Evolutionary conservation across 2,329 filamentous ascomycete species (phyloP).

Genomic region (Zasmidium angulare): DNA sequence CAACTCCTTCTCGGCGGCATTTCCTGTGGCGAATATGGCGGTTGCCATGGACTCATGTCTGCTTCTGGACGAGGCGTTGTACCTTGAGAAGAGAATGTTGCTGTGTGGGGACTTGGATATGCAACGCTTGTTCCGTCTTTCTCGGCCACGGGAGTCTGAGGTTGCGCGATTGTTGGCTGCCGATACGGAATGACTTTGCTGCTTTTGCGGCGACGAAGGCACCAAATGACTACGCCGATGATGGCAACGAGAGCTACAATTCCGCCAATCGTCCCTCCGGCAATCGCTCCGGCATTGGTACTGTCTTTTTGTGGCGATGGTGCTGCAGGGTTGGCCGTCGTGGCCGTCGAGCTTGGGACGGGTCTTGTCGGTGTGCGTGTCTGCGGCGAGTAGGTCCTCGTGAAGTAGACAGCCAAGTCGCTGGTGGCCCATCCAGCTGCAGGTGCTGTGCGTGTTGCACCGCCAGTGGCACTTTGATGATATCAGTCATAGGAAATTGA

Average conservation of each 20-base stretch:
- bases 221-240: conserved; percentile 33
- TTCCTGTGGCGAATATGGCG: neutral
- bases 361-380: conserved; percentile 53
- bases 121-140: neutral
- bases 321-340: conserved; percentile 12
- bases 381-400: conserved; percentile 48
- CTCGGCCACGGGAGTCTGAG: neutral
- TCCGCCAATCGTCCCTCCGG: conserved; percentile 42
- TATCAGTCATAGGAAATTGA: conserved; percentile 5
- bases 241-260: conserved; percentile 32
- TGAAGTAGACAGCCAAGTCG: conserved; percentile 57
- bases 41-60: neutral
- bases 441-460: conserved; percentile 55
- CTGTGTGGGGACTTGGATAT: neutral
- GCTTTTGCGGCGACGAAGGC: conserved; percentile 30
- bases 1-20: neutral
- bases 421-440: conserved; percentile 49
- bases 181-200: neutral
- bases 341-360: conserved; percentile 33
- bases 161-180: neutral
- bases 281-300: conserved; percentile 39
- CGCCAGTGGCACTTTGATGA: conserved; percentile 45
- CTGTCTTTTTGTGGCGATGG: conserved; percentile 9
- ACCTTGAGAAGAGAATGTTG: neutral
- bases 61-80: neutral